Percentiles rank a stretch among this genome's conserved stretches.
Evolutionary conservation across 83 land plant genomes (phyloP).

Genomic region (Larix sibirica): DNA sequence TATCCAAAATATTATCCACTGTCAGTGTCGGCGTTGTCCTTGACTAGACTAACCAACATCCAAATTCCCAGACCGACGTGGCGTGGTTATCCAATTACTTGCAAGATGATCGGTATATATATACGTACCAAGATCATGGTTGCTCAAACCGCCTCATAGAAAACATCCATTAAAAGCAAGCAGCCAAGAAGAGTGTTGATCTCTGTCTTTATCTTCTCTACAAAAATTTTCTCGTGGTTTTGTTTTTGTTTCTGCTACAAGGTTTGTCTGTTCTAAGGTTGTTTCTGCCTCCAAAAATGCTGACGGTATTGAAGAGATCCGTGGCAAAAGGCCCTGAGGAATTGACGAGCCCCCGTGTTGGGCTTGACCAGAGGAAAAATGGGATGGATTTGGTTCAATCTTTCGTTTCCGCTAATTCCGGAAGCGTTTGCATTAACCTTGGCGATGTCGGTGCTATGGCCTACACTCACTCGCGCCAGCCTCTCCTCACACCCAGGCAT

Average conservation of each 20-base stretch:
- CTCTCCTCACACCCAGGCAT: constrained; percentile 71
- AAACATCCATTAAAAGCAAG: no score
- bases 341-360: constrained; percentile 30
- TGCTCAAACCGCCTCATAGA: no score
- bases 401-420: constrained; percentile 33
- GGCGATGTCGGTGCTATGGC: constrained; percentile 53
- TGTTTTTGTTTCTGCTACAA: not conserved
- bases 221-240: not conserved
- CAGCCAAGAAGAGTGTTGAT: no score
- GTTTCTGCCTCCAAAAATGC: constrained; percentile 29
- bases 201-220: no score
- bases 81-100: no score
- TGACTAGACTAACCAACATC: no score
- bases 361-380: constrained; percentile 17
- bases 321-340: constrained; percentile 63
- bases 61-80: no score
- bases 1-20: no score
- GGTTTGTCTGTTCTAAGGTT: not conserved
- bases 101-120: no score
- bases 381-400: constrained; percentile 29
- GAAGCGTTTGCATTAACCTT: constrained; percentile 43
- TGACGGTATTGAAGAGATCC: constrained; percentile 62
- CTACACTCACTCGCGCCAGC: constrained; percentile 53
- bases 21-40: no score
- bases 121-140: no score